Base-by-base conservation (phyloP, 768 basidiomycete species). In the Trametes villosa region DNA sequence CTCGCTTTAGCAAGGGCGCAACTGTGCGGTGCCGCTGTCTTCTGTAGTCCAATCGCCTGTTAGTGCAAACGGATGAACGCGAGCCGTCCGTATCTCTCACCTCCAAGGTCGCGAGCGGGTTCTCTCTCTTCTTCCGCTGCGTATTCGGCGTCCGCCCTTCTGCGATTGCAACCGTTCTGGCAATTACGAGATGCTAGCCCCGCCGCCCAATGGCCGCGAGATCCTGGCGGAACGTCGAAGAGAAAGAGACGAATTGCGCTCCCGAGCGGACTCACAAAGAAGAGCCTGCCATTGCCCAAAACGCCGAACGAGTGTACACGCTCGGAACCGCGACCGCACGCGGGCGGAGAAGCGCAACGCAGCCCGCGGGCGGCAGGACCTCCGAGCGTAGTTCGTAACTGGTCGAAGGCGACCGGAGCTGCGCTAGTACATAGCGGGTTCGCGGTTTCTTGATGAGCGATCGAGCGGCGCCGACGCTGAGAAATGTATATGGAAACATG, bases 351-450 rank as follows among this genome's bases (percentile, higher is more conserved):
- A 38, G n/a, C 34, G 48, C 30, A 2, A 36, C 45, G 24, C 18
- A 46, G 41, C 6, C 20, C 18, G 29, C 45, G 38, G 55, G 17
- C 27, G 53, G 30, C 5, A 13, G 30, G 12, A 17, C 36, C 13
- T 48, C 34, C 46, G 46, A 29, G 34, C 18, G 30, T 46, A n/a
- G n/a, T 48, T 17, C 6, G 6, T 47, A n/a, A 46, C 18, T 30
- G 34, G 18, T 40, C 45, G 55, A 57, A 57, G 55, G 8, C 36
- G 33, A 22, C 24, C 9, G n/a, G 22, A 26, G 34, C 9, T 27
- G 49, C 49, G 20, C 54, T 62, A 57, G 54, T 47, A 41, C 54
- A 47, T 22, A 31, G 33, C n/a, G 31, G 22, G 55, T 29, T 11
- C 13, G 48, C 40, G 17, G 40, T 18, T 62, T 24, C 26, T 31